Evolutionary conservation across 768 basidiomycete species (phyloP), one percentile per base, ranked within the genome.

Genomic region (Paxillus ammoniavirescens): DNA sequence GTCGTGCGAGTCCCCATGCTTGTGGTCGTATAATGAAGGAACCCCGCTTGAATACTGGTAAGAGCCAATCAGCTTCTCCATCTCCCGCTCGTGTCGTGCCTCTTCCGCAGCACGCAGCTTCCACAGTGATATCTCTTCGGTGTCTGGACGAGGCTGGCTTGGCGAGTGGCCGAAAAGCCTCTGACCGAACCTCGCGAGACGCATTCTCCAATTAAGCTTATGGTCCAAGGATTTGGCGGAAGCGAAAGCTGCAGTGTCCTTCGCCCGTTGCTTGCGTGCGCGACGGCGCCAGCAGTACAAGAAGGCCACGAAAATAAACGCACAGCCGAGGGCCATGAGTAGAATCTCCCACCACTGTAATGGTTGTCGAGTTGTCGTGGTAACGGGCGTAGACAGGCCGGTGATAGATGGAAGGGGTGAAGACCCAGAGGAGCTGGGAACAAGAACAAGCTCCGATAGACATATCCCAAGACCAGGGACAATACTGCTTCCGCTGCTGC

Each of bases 301-400:
- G 55, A 90, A 67, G 43, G 81, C 67, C 40, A 91, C 52, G 65
- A 90, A 84, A 69, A 92, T 84, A 70, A 92, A 88, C 14, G 85
- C 84, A 64, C 86, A 87, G 9, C 91, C 89, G 36, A 91, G 80
- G 0, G 84, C 75, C 87, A 92, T 92, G 51, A 92, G 79, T 52
- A 92, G 73, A 59, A 92, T 91, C 72, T 93, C 77, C 89, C 90
- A 92, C 90, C 91, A 92, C 54, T 74, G 72, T 8, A 91, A 72
- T 21, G 75, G 60, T 26, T 72, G 74, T 18, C 63, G 66, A 17
- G 53, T 60, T 26, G 50, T 62, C 15, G 60, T 69, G 48, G 50
- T 55, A 2, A 77, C 78, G 0, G 87, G 86, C n/a, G 77, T 71
- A 41, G 77, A 65, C 54, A 86, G 67, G 26, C 87, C 86, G 2